Base-by-base conservation (phyloP, 2,329 filamentous ascomycete genomes). In the Calonectria naviculata region DNA sequence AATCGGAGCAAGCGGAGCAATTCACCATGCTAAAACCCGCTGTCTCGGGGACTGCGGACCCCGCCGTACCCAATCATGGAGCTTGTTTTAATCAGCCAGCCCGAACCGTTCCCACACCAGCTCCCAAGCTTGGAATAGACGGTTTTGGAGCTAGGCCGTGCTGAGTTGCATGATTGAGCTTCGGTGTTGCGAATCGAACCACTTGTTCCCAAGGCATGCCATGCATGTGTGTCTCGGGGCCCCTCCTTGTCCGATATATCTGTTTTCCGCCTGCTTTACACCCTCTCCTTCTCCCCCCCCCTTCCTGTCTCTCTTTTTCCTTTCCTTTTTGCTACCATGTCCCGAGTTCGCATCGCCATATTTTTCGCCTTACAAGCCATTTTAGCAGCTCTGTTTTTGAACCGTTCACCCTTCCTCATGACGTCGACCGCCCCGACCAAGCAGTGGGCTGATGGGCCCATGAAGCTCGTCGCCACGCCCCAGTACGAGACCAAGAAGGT, bases 361-460 rank as follows among this genome's bases (percentile, higher is more conserved):
- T 73, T 82, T 17, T 74, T 83, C 46, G 76, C 76, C 52, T 70
- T 79, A 17, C 76, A 79, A 67, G 75, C 77, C 65, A 74, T 83
- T 36, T 68, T 83, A 44, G 76, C 78, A 29, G 79, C 79, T 67
- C 44, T 81, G 38, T 79, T 84, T 63, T 68, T 82, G 29, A 81
- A 78, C 41, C 75, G 82, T 68, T 83, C 83, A 19, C 83, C 83
- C 1, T 80, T 77, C 75, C 76, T 80, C 68, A 82, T 84, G 74
- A 75, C 78, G 67, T 76, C 77, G n/a, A 67, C 64, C 63, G 73
- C 78, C 29, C 82, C 78, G 26, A 79, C 74, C n/a, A 76, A 77
- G 65, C 71, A 69, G 34, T 91, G 89, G 89, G 89, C 89, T 3
- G 88, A 91, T 76, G 80, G 82, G 41, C 89, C 89, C 38, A 85